These are phyloP conservation scores for Amanita rubescens DNA, from an alignment of 768 basidiomycete genomes.

Conservation along the genomic window DNA sequence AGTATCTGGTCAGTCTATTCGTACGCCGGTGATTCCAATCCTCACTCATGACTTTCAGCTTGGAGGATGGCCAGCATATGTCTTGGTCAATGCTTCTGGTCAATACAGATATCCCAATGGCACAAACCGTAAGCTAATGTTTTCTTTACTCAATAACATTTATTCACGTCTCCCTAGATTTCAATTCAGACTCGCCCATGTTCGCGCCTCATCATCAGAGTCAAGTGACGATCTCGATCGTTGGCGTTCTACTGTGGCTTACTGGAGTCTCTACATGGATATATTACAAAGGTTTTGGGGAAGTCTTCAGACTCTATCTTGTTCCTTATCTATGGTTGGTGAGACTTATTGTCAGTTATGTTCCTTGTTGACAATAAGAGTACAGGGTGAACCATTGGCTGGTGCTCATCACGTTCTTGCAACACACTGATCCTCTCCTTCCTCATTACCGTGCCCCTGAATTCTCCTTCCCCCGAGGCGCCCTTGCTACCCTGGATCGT, in stretches of 20 bases:
- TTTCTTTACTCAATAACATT: neutral
- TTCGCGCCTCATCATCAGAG: slow-evolving; percentile 74
- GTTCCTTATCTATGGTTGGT: slow-evolving; percentile 79
- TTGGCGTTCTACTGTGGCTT: slow-evolving; percentile 76
- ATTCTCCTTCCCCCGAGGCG: slow-evolving; percentile 93
- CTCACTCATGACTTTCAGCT: slow-evolving; percentile 33
- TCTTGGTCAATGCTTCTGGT: slow-evolving; percentile 78
- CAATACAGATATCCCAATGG: slow-evolving; percentile 72
- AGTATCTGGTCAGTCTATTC: slow-evolving; percentile 44
- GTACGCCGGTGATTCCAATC: too few species aligned
- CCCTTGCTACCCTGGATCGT: slow-evolving; percentile 87
- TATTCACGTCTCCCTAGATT: slow-evolving; percentile 38
- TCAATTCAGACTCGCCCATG: slow-evolving; percentile 69
- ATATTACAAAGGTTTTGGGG: slow-evolving; percentile 55
- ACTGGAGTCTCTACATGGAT: slow-evolving; percentile 48
- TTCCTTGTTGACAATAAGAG: neutral
- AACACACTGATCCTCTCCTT: slow-evolving; percentile 93
- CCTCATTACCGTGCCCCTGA: slow-evolving; percentile 88
- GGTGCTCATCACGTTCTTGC: slow-evolving; percentile 93
- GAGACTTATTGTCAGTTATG: neutral
- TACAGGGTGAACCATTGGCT: slow-evolving; percentile 88
- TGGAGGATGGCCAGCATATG: slow-evolving; percentile 81
- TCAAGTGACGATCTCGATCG: slow-evolving; percentile 75
- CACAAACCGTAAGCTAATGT: slow-evolving; percentile 59
- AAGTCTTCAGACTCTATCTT: slow-evolving; percentile 74